Conservation (phyloP, 805 yeast species). For the Wickerhamomyces pijperi region DNA sequence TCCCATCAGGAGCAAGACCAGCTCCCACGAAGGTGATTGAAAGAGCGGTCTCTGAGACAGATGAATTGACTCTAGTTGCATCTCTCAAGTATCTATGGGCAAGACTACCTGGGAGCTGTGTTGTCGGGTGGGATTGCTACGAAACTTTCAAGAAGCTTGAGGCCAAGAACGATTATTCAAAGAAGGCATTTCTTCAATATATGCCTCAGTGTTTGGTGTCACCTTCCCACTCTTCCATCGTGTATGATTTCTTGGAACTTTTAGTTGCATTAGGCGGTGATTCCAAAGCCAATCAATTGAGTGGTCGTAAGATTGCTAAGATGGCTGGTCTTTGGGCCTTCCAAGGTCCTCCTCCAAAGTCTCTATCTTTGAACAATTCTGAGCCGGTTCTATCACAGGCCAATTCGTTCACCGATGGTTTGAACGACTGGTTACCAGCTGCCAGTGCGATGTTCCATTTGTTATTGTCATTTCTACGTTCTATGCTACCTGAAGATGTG, state of each 20-base stretch:
- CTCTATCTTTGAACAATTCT: constrained; percentile 8
- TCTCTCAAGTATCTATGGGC: constrained; percentile 82
- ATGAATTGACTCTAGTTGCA: constrained; percentile 62
- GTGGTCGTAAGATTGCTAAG: constrained; percentile 70
- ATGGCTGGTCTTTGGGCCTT: constrained; percentile 90
- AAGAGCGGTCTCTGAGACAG: constrained; percentile 36
- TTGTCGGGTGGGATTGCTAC: constrained; percentile 82
- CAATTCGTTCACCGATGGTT: constrained; percentile 51
- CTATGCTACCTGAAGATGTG: constrained; percentile 62
- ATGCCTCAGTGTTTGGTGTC: constrained; percentile 80
- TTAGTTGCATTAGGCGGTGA: constrained; percentile 69
- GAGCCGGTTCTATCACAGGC: constrained; percentile 3
- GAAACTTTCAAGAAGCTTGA: constrained; percentile 57
- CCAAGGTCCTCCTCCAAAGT: constrained; percentile 25
- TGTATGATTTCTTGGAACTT: constrained; percentile 77
- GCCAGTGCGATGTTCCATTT: constrained; percentile 82
- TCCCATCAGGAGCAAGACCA: constrained; percentile 43
- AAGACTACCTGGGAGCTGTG: constrained; percentile 65
- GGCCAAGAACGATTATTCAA: constrained; percentile 52
- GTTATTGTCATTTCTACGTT: constrained; percentile 61
- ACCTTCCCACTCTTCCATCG: constrained; percentile 83
- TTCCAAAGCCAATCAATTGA: constrained; percentile 64
- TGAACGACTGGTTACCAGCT: constrained; percentile 68
- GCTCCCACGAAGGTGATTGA: constrained; percentile 33
- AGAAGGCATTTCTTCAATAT: constrained; percentile 62